phyloP scores from a whole-genome alignment of 2,329 filamentous ascomycete species.

The Ophiostoma sp. region DNA sequence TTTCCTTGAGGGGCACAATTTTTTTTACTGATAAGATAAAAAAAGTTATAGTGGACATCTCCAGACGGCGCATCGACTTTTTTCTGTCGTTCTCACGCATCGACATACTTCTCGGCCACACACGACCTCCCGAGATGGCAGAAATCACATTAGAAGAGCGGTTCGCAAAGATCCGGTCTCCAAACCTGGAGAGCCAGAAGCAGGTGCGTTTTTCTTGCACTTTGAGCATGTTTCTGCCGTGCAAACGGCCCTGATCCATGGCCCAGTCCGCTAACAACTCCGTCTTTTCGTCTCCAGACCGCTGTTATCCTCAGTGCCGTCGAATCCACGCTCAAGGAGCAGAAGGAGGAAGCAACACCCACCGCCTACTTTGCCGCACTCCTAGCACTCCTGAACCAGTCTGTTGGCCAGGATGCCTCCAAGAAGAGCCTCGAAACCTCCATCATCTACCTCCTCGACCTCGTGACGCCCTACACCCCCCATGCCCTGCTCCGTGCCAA shows the following conservation, averaged over 20 bases:
- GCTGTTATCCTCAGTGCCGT: conserved; percentile 83
- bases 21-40: conserved; percentile 26
- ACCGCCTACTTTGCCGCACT: conserved; percentile 97
- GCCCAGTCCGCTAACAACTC: neutral
- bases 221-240: neutral
- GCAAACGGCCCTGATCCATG: neutral
- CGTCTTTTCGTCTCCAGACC: conserved; percentile 48
- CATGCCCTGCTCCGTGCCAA: conserved; percentile 85
- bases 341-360: conserved; percentile 74
- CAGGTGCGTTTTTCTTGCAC: conserved; percentile 53
- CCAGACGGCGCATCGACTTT: conserved; percentile 6
- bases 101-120: conserved; percentile 2
- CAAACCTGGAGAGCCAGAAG: conserved; percentile 91
- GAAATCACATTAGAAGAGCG: conserved; percentile 68
- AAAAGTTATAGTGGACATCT: conserved; percentile 17
- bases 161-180: conserved; percentile 94
- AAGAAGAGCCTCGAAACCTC: conserved; percentile 81
- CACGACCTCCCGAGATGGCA: conserved; percentile 39
- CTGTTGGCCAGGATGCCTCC: conserved; percentile 60
- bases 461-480: conserved; percentile 79
- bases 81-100: conserved; percentile 9
- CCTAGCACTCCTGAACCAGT: conserved; percentile 76
- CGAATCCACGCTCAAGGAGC: conserved; percentile 85
- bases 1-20: conserved; percentile 20
- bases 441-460: conserved; percentile 90